A percentile compares a stretch with the other conserved stretches of the same genome.
Conservation (phyloP, 2,329 filamentous ascomycete genomes). For the Hymenoscyphus scutula region DNA sequence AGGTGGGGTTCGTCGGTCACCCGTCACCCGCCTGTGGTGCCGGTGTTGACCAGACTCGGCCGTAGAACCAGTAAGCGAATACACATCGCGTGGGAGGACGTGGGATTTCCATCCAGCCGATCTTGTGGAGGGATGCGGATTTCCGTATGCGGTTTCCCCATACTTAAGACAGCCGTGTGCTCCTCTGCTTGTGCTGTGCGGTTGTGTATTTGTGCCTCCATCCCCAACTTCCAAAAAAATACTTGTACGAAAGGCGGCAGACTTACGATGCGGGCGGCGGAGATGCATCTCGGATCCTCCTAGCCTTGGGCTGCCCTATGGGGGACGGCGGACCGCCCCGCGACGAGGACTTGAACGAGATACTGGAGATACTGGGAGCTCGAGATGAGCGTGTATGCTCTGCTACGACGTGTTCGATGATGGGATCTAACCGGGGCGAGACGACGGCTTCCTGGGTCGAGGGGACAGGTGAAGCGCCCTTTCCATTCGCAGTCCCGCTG, state of each 20-base stretch:
- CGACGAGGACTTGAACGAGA: slow-evolving; percentile 28
- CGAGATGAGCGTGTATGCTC: slow-evolving; percentile 24
- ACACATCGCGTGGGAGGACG: slow-evolving; percentile 16
- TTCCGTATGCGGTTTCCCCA: slow-evolving; percentile 6
- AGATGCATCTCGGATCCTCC: slow-evolving; percentile 34
- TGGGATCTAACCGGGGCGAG: slow-evolving; percentile 31
- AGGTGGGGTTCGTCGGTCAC: slow-evolving; percentile 26
- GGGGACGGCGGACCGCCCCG: slow-evolving; percentile 21
- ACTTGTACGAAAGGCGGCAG: slow-evolving; percentile 1
- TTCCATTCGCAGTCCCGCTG: background rate
- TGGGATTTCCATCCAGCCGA: slow-evolving; percentile 11
- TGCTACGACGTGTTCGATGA: slow-evolving; percentile 36
- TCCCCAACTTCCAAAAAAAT: background rate
- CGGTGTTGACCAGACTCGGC: slow-evolving; percentile 13
- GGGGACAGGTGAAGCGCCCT: slow-evolving; percentile 21
- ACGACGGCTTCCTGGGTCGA: slow-evolving; percentile 23
- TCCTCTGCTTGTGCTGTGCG: background rate
- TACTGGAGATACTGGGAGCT: slow-evolving; percentile 28
- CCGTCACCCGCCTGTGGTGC: slow-evolving; percentile 13
- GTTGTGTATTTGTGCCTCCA: background rate
- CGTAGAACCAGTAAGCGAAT: slow-evolving; percentile 17
- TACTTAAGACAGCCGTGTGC: slow-evolving; percentile 1
- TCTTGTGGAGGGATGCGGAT: background rate
- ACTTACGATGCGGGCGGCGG: slow-evolving; percentile 41
- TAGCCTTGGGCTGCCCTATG: slow-evolving; percentile 17